A percentile compares a stretch with the other conserved stretches of the same genome.
phyloP scores from a whole-genome alignment of 2,329 filamentous ascomycete genomes.

The Cytospora leucostoma region DNA sequence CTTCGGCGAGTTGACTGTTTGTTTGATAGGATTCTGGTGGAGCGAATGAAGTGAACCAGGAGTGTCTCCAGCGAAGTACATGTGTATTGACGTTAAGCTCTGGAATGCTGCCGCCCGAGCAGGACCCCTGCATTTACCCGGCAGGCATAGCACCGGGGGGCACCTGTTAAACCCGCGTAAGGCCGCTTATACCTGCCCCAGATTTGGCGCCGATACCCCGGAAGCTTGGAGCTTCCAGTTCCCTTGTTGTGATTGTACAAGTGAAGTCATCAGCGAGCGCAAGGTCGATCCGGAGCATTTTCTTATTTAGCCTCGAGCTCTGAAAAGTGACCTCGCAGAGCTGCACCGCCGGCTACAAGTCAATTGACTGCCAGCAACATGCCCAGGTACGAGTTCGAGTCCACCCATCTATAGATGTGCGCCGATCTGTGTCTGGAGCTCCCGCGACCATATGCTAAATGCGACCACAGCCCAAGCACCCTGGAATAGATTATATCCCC shows the following conservation, averaged over 20 bases:
- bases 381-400: conserved; percentile 12
- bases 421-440: neutral
- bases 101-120: neutral
- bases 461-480: conserved; percentile 12
- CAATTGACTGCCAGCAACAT: conserved; percentile 26
- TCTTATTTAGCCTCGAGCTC: neutral
- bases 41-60: neutral
- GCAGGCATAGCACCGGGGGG: neutral
- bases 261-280: conserved; percentile 18
- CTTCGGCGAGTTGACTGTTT: neutral
- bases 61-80: neutral
- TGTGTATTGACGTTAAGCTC: neutral
- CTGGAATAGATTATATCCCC: conserved; percentile 25
- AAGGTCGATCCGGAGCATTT: neutral
- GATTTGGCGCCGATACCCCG: conserved; percentile 18
- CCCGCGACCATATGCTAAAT: neutral
- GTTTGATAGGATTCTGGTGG: neutral
- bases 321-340: neutral
- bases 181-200: conserved; percentile 15
- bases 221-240: conserved; percentile 14
- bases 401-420: neutral
- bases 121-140: conserved; percentile 19
- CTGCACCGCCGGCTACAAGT: neutral
- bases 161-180: neutral
- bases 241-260: conserved; percentile 2